Evolutionary conservation across 1,284 basidiomycete species (phyloP), one percentile per base, ranked within the genome.

Genomic region (Tylopilus sp.): DNA sequence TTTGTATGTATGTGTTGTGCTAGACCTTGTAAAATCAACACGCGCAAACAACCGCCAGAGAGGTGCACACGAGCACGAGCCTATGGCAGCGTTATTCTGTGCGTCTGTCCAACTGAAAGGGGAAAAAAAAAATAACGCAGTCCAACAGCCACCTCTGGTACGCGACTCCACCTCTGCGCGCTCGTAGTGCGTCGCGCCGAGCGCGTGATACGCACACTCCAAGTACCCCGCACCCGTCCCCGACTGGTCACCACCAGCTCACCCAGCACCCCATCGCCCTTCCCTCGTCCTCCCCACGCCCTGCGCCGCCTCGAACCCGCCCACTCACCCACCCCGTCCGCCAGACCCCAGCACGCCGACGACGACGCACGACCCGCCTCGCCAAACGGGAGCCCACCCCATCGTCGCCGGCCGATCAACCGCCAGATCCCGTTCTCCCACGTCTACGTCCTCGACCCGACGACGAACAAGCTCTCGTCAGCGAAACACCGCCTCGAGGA

Each of bases 391-490:
- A 5, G 3, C 15, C 15, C 46, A 38, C 52, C 31, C 13, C 15
- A 6, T 18, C 66, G 52, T 9, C 59, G 61, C 3, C 64, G n/a
- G n/a, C n/a, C 46, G 11, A 63, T 51, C 6, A 63, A 67, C 54
- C 57, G 63, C 3, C 59, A 70, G 2, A 79, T 79, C 25, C 62
- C 61, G 0, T 61, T 67, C 52, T 26, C 46, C 2, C 48, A 66
- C 33, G 82, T 84, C 37, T 74, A 73, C 48, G 63, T 83, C 37
- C 70, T 77, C 43, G 74, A 82, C 56, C 66, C 74, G 2, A 66
- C 71, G 41, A 77, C 74, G n/a, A 68, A 71, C 13, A 69, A 66
- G 15, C 72, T 79, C 10, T 63, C 63, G 0, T 52, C 58, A 0
- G 70, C 72, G 1, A 64, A 61, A 6, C 58, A 15, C 61, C 79